phyloP scores from a whole-genome alignment of 2,329 filamentous ascomycete genomes.

The Dendryphion nanum region DNA sequence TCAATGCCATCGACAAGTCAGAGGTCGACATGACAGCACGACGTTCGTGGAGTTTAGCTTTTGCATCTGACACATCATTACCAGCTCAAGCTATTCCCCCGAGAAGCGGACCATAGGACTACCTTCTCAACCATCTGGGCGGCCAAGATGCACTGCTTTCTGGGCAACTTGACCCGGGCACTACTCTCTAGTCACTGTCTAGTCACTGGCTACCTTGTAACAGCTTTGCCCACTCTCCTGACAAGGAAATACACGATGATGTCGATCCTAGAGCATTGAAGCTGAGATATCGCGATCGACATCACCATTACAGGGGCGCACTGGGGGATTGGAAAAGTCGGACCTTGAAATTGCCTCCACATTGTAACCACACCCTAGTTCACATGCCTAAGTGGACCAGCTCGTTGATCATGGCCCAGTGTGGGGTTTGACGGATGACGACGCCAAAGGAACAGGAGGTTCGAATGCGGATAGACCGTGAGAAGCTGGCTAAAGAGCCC shows the following conservation, averaged over 20 bases:
- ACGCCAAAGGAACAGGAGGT: slow-evolving; percentile 9
- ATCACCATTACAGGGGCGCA: slow-evolving; percentile 11
- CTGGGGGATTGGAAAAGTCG: slow-evolving; percentile 6
- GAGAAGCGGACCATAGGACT: slow-evolving; percentile 23
- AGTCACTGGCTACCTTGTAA: slow-evolving; percentile 9
- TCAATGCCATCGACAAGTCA: too few species aligned
- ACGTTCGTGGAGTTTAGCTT: too few species aligned
- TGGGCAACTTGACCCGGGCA: slow-evolving; percentile 20
- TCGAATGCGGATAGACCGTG: slow-evolving; percentile 4
- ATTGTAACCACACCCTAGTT: slow-evolving; percentile 8
- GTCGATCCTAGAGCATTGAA: slow-evolving; percentile 16
- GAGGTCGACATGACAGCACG: too few species aligned
- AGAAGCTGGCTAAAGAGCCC: background rate
- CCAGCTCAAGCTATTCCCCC: slow-evolving; percentile 17
- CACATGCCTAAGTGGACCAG: background rate
- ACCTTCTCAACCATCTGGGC: too few species aligned
- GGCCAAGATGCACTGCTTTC: slow-evolving; percentile 5
- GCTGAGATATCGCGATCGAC: slow-evolving; percentile 30
- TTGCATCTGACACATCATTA: slow-evolving; percentile 26
- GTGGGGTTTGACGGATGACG: slow-evolving; percentile 24
- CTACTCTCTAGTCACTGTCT: slow-evolving; percentile 16
- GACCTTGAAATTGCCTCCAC: slow-evolving; percentile 11
- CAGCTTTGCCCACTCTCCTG: too few species aligned
- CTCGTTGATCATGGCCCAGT: slow-evolving; percentile 18
- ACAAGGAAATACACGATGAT: too few species aligned